Evolutionary conservation across 768 basidiomycete genomes (phyloP).

Genomic region (Lentinula sp.): DNA sequence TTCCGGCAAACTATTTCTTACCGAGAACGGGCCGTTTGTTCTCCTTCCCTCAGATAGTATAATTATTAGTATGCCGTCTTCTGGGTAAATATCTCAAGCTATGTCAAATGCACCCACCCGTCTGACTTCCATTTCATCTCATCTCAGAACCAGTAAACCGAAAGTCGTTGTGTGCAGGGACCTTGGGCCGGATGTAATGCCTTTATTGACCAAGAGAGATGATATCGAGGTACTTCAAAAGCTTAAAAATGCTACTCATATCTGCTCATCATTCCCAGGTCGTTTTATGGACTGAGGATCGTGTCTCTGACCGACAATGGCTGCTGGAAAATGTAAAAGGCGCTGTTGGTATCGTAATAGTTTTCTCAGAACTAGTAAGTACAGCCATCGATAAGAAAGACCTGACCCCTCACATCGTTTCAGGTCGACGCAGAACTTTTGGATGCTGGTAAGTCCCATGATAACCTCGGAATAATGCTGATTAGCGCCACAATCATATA

Average conservation of each 20-base stretch:
- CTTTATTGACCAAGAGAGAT: constrained; percentile 37
- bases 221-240: constrained; percentile 46
- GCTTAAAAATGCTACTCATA: too few relatives aligned
- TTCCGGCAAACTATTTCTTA: not conserved
- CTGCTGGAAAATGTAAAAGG: constrained; percentile 67
- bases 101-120: constrained; percentile 7
- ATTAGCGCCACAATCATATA: not conserved
- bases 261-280: constrained; percentile 19
- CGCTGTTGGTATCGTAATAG: constrained; percentile 55
- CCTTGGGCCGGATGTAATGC: constrained; percentile 62
- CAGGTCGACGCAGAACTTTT: constrained; percentile 74
- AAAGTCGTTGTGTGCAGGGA: constrained; percentile 56
- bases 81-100: constrained; percentile 17
- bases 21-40: not conserved
- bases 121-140: constrained; percentile 20
- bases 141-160: constrained; percentile 11
- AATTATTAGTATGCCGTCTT: not conserved
- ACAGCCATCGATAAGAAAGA: not conserved
- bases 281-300: constrained; percentile 44
- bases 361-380: constrained; percentile 66
- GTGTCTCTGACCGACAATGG: constrained; percentile 59
- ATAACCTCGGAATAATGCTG: too few relatives aligned
- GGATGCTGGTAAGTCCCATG: constrained; percentile 36
- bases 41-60: not conserved
- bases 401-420: not conserved